Conservation (phyloP, 768 basidiomycete species). For the Hirschioporus abietinus region DNA sequence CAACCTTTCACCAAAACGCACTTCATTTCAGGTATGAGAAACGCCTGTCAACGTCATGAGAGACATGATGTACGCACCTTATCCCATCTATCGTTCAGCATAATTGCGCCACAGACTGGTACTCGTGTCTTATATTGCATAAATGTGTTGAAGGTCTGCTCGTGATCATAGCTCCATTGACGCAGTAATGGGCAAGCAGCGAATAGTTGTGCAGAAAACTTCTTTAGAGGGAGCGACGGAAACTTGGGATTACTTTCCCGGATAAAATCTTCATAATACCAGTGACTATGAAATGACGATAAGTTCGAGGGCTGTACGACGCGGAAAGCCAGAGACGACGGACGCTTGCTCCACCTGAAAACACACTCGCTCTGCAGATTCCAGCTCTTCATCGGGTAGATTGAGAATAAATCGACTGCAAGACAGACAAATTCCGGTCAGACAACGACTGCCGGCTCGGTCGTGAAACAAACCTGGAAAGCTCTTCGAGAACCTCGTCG, state of each 20-base stretch:
- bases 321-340: constrained; percentile 27
- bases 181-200: constrained; percentile 76
- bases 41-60: not conserved
- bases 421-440: not conserved
- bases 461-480: constrained; percentile 59
- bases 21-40: constrained; percentile 32
- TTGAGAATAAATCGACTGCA: constrained; percentile 92
- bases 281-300: constrained; percentile 58
- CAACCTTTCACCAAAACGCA: constrained; percentile 98
- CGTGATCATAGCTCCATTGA: constrained; percentile 81
- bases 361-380: constrained; percentile 88
- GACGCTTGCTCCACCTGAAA: constrained; percentile 99
- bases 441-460: constrained; percentile 3
- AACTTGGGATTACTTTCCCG: constrained; percentile 86
- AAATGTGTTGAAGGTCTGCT: constrained; percentile 82
- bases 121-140: constrained; percentile 96
- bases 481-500: constrained; percentile 86
- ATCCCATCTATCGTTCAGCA: constrained; percentile 88
- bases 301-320: constrained; percentile 13
- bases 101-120: constrained; percentile 95
- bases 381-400: constrained; percentile 88
- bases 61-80: constrained; percentile 51
- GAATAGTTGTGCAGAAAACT: constrained; percentile 90
- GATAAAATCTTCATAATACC: constrained; percentile 99
- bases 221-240: constrained; percentile 84